These are phyloP conservation scores for Lactarius vividus DNA, from an alignment of 768 basidiomycete species.

Conservation along the genomic window DNA sequence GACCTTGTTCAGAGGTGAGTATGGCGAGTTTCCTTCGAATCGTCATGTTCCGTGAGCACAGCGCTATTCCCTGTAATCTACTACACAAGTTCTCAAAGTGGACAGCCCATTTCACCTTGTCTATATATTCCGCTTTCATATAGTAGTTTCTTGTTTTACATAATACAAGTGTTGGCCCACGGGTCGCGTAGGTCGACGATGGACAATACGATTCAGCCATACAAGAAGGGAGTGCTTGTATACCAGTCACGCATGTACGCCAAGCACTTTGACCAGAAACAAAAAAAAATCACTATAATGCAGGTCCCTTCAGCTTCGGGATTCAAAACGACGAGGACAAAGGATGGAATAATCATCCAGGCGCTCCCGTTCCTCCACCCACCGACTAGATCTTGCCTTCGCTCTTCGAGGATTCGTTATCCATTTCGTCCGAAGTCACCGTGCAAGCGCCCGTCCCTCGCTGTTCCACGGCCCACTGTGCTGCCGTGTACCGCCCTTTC, in stretches of 20 bases:
- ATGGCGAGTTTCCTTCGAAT: no score
- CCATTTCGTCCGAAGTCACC: not conserved
- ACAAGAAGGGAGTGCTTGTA: no score
- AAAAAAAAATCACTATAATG: no score
- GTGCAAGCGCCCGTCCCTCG: not conserved
- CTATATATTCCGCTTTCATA: not conserved
- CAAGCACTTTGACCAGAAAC: slow-evolving; percentile 5
- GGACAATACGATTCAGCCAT: not conserved
- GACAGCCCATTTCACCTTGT: not conserved
- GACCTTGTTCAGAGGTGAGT: no score
- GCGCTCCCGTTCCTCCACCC: not conserved
- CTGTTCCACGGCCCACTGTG: slow-evolving; percentile 37
- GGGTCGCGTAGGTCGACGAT: not conserved
- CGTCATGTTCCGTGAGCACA: no score
- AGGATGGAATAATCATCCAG: not conserved
- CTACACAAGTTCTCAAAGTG: not conserved
- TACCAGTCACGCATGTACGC: no score
- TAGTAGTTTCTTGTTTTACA: no score
- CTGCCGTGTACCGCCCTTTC: slow-evolving; percentile 39
- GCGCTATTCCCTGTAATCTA: not conserved
- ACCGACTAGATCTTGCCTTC: not conserved
- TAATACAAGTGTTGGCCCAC: slow-evolving; percentile 33
- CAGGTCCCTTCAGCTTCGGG: not conserved
- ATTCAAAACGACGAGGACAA: not conserved
- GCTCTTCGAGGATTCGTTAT: not conserved